phyloP scores from a whole-genome alignment of 202 grass and related monocot species.

The Musa balbisiana region DNA sequence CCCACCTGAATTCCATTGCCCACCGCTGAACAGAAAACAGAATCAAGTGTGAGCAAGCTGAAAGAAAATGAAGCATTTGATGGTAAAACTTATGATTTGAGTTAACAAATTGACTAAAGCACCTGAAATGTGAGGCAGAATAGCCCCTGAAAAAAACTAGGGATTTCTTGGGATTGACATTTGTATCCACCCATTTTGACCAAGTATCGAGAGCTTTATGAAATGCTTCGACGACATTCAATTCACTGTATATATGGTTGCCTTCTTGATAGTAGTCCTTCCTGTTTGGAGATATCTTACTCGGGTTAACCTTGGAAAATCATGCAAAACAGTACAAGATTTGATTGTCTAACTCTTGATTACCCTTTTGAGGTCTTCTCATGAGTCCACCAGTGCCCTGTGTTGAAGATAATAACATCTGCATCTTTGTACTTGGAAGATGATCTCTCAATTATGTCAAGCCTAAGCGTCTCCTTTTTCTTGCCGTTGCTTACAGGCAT shows the following conservation, averaged over 20 bases:
- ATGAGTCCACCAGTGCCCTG: conserved; percentile 96
- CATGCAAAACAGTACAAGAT: too few relatives aligned
- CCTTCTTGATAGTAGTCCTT: conserved; percentile 99
- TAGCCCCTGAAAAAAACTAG: conserved; percentile 87
- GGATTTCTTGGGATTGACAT: conserved; percentile 72
- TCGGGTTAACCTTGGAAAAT: neutral
- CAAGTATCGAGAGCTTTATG: conserved; percentile 91
- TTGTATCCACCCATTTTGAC: conserved; percentile 89
- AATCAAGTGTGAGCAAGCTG: neutral
- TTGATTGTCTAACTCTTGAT: neutral
- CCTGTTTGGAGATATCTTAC: conserved; percentile 27
- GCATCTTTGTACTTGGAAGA: conserved; percentile 65
- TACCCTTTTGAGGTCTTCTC: conserved; percentile 90
- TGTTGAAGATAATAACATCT: conserved; percentile 88
- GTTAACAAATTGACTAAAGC: neutral
- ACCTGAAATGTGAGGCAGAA: conserved; percentile 97
- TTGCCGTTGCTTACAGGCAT: conserved; percentile 28
- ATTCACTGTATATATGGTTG: conserved; percentile 69
- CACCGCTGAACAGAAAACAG: conserved; percentile 45
- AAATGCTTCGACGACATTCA: conserved; percentile 86
- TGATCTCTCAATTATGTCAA: conserved; percentile 52
- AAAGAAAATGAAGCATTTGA: neutral
- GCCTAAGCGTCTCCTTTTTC: conserved; percentile 63
- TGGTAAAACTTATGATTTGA: neutral
- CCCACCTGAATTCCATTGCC: conserved; percentile 95